phyloP scores from a whole-genome alignment of 2,329 filamentous ascomycete genomes.

The Talaromyces atroroseus region DNA sequence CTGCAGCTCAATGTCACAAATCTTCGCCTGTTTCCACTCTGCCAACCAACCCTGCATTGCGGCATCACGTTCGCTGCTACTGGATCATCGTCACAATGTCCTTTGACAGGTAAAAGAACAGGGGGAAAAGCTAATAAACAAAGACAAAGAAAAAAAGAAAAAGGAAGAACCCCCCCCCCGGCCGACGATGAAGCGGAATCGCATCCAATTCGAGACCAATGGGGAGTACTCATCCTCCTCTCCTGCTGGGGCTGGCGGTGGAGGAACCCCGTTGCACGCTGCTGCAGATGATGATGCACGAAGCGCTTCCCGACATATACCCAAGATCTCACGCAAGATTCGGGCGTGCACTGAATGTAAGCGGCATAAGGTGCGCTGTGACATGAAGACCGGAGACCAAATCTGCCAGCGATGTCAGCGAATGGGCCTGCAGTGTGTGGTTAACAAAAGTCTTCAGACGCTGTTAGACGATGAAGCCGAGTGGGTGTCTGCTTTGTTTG shows the following conservation, averaged over 20 bases:
- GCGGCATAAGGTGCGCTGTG: slow-evolving; percentile 52
- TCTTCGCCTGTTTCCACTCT: background rate
- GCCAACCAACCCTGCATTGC: background rate
- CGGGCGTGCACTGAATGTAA: slow-evolving; percentile 50
- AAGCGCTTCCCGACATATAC: slow-evolving; percentile 25
- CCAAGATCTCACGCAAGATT: slow-evolving; percentile 42
- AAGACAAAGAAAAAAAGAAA: background rate
- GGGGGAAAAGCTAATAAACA: background rate
- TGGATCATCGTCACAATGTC: slow-evolving; percentile 1
- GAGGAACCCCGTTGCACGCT: slow-evolving; percentile 15
- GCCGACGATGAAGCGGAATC: slow-evolving; percentile 35
- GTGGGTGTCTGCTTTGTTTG: slow-evolving; percentile 20
- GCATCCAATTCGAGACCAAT: slow-evolving; percentile 34
- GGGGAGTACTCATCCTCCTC: slow-evolving; percentile 31
- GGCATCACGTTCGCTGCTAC: background rate
- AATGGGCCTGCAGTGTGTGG: slow-evolving; percentile 45
- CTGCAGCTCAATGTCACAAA: background rate
- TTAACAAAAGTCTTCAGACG: slow-evolving; percentile 50
- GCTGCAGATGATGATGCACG: slow-evolving; percentile 26
- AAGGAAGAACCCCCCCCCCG: background rate
- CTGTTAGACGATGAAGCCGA: slow-evolving; percentile 46
- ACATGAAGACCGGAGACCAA: slow-evolving; percentile 46
- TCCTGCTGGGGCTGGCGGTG: slow-evolving; percentile 12
- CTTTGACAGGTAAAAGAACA: background rate
- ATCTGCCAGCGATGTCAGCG: slow-evolving; percentile 47